A percentile compares a stretch with the other conserved stretches of the same genome.
Evolutionary conservation across 1,284 basidiomycete species (phyloP).

Genomic region (Termitomyces sp.): DNA sequence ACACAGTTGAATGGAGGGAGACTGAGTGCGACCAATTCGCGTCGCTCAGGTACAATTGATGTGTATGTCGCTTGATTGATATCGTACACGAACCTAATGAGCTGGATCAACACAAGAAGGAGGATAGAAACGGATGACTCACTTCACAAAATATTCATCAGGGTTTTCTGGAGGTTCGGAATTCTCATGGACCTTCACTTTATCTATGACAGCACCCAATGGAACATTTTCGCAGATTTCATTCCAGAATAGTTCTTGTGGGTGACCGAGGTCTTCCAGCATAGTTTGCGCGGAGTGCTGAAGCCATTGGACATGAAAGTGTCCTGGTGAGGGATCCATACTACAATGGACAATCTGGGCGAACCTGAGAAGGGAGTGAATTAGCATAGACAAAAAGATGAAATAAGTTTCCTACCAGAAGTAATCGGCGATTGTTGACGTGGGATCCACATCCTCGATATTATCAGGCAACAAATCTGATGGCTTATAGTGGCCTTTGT

Average conservation of each 20-base stretch:
- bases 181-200: slow-evolving; percentile 37
- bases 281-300: slow-evolving; percentile 58
- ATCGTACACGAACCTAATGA: slow-evolving; percentile 30
- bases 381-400: not conserved
- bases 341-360: slow-evolving; percentile 53
- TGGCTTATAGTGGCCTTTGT: slow-evolving; percentile 21
- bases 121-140: slow-evolving; percentile 13
- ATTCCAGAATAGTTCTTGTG: slow-evolving; percentile 61
- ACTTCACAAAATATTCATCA: slow-evolving; percentile 60
- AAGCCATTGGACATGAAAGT: slow-evolving; percentile 64
- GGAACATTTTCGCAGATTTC: slow-evolving; percentile 44
- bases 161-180: slow-evolving; percentile 20
- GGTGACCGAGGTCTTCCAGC: slow-evolving; percentile 50
- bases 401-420: slow-evolving; percentile 46
- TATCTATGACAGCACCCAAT: slow-evolving; percentile 38
- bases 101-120: slow-evolving; percentile 19
- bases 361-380: slow-evolving; percentile 45
- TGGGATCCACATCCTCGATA: slow-evolving; percentile 27
- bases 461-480: slow-evolving; percentile 23
- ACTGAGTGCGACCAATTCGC: slow-evolving; percentile 19
- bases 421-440: slow-evolving; percentile 42
- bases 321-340: slow-evolving; percentile 26
- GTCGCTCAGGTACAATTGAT: slow-evolving; percentile 26
- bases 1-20: slow-evolving; percentile 48
- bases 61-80: slow-evolving; percentile 24